Percentiles rank a stretch among this genome's conserved stretches.
phyloP scores from a whole-genome alignment of 78 protist species.

The Pelomyxa schiedti region DNA sequence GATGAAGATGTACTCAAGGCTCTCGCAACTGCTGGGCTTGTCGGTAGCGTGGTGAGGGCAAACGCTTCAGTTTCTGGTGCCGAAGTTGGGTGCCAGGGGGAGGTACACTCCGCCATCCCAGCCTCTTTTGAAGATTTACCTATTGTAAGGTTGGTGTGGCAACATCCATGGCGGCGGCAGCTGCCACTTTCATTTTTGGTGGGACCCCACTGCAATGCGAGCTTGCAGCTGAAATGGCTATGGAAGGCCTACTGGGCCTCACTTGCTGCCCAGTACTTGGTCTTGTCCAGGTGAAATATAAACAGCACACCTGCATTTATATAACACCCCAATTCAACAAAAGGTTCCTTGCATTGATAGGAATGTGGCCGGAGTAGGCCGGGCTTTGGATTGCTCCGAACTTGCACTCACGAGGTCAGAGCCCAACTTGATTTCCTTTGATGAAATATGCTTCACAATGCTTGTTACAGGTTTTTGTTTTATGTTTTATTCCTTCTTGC shows the following conservation, averaged over 20 bases:
- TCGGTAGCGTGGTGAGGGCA: slow-evolving; percentile 31
- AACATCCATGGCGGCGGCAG: slow-evolving; percentile 38
- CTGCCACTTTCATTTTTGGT: slow-evolving; percentile 14
- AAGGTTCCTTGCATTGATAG: slow-evolving; percentile 52
- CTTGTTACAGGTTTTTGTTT: slow-evolving; percentile 21
- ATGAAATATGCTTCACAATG: slow-evolving; percentile 28
- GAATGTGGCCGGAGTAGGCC: slow-evolving; percentile 24
- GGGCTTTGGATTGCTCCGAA: slow-evolving; percentile 16
- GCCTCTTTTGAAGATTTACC: no score
- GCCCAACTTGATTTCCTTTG: not conserved
- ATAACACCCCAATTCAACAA: no score
- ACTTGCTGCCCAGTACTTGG: slow-evolving; percentile 42
- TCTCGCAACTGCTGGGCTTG: slow-evolving; percentile 16
- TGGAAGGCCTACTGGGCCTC: slow-evolving; percentile 41
- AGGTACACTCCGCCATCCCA: no score
- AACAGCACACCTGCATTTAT: no score
- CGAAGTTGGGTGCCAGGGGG: slow-evolving; percentile 56
- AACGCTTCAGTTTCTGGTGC: slow-evolving; percentile 42
- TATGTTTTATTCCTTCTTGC: no score
- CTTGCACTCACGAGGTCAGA: slow-evolving; percentile 18
- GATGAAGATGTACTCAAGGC: slow-evolving; percentile 29
- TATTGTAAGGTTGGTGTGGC: slow-evolving; percentile 55
- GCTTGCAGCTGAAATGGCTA: slow-evolving; percentile 16
- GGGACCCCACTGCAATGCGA: slow-evolving; percentile 23
- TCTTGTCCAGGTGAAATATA: slow-evolving; percentile 39